Conservation (phyloP, 2,329 filamentous ascomycete species). For the Hypoxylon sp. region DNA sequence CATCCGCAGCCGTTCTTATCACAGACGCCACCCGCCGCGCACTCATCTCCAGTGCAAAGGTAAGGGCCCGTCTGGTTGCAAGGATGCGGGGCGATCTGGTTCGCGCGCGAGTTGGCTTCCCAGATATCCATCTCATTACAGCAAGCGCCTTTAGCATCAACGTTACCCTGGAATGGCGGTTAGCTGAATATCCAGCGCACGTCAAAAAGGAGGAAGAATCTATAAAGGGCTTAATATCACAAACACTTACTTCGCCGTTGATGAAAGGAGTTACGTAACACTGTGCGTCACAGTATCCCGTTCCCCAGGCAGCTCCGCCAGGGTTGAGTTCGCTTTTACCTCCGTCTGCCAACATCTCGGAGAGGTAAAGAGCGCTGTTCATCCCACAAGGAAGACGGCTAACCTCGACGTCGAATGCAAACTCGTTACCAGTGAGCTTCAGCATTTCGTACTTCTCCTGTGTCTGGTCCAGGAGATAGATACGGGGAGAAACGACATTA, state of each 20-base stretch:
- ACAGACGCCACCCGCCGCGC: constrained; percentile 53
- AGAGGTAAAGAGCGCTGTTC: constrained; percentile 75
- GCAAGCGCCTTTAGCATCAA: constrained; percentile 56
- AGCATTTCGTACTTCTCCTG: constrained; percentile 72
- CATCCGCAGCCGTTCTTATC: constrained; percentile 58
- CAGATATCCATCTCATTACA: constrained; percentile 60
- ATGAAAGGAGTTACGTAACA: constrained; percentile 57
- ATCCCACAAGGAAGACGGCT: constrained; percentile 73
- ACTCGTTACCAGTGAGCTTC: constrained; percentile 71
- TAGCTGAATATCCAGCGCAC: constrained; percentile 10
- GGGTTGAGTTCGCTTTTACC: constrained; percentile 63
- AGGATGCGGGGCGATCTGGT: constrained; percentile 57
- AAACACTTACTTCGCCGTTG: constrained; percentile 56
- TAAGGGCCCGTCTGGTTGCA: constrained; percentile 55
- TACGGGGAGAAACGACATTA: constrained; percentile 59
- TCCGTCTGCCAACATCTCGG: constrained; percentile 72
- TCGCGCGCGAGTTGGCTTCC: constrained; percentile 57
- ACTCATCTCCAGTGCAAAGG: constrained; percentile 53
- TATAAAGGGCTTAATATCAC: no score
- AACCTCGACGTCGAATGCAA: constrained; percentile 76
- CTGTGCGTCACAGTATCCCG: constrained; percentile 59
- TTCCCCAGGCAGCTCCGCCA: constrained; percentile 57
- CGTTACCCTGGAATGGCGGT: constrained; percentile 52
- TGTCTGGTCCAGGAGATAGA: constrained; percentile 70
- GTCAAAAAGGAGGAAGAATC: no score